Base-by-base conservation (phyloP, 108 stramenopile genomes). In the Conticribra weissflogii region DNA sequence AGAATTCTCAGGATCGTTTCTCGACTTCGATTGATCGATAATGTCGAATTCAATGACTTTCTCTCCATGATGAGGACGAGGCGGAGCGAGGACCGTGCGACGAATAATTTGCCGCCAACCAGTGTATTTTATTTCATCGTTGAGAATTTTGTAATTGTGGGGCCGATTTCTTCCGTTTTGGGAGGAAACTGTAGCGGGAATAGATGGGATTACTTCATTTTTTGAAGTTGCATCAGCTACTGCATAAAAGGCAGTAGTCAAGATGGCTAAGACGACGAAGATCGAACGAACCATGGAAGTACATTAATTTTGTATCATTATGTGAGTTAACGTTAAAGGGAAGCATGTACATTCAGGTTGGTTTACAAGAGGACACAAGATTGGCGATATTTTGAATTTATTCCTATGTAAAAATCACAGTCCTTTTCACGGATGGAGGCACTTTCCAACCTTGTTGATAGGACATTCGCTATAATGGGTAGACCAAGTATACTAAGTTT, bases 91-190 rank as follows among this genome's bases (percentile, higher is more conserved):
- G 2, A 92, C 85, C 21, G 49, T 81, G 17, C 91, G 85, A 25
- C 85, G 74, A 9, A 81, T 56, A 16, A 92, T 71, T 27, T 82
- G 84, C 45, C 91, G 54, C 88, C 88, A 92, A 12, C 87, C 73
- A 36, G 73, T 74, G 70, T 89, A 92, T 23, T 69, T 74, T 9
- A 86, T 23, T 48, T 74, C 65, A 56, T 89, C 88, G 1, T 75
- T 66, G 16, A 86, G 8, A 27, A 92, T 81, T 63, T 85, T 62
- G 59, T 86, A 85, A 17, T 71, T 18, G 47, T 80, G 79, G 12
- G 68, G 79, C 21, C 79, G 48, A 44, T 76, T 65, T 45, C 73
- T 24, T 27, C 73, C 73, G 3, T 21, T 21, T n/a, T 57, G 65
- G 29, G 54, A 61, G 51, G 29, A 21, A 3, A 45, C 25, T 51